Conservation (phyloP, 2,329 filamentous ascomycete genomes). For the Talaromyces sp. region DNA sequence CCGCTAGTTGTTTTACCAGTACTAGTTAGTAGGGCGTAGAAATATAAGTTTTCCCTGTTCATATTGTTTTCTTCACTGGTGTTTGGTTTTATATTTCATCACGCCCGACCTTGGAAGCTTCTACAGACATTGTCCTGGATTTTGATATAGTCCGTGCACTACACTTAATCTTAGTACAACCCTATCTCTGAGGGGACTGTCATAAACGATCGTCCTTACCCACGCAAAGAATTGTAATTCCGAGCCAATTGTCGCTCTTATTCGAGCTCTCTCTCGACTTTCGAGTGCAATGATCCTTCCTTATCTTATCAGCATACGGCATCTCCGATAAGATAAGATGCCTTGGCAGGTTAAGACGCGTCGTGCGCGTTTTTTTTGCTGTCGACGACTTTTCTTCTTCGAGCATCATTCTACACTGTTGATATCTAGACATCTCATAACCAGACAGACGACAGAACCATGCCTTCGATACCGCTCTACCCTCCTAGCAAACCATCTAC, state of each 20-base stretch:
- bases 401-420: not conserved
- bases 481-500: constrained; percentile 15
- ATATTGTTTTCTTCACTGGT: too few species aligned
- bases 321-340: constrained; percentile 10
- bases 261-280: too few species aligned
- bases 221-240: not conserved
- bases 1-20: too few species aligned
- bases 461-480: constrained; percentile 42
- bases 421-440: not conserved
- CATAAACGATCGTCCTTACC: not conserved
- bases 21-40: not conserved
- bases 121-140: too few species aligned
- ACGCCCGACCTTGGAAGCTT: too few species aligned
- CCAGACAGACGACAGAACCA: constrained; percentile 15
- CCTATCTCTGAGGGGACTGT: too few species aligned
- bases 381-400: not conserved
- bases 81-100: too few species aligned
- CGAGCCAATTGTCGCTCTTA: not conserved
- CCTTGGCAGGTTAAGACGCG: constrained; percentile 6
- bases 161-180: too few species aligned
- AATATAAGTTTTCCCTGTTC: not conserved
- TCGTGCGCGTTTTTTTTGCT: not conserved
- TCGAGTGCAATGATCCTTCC: not conserved
- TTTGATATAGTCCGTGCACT: too few species aligned
- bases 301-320: not conserved